Base-by-base conservation (phyloP, 179 eudicot species). In the Silene coronaria region DNA sequence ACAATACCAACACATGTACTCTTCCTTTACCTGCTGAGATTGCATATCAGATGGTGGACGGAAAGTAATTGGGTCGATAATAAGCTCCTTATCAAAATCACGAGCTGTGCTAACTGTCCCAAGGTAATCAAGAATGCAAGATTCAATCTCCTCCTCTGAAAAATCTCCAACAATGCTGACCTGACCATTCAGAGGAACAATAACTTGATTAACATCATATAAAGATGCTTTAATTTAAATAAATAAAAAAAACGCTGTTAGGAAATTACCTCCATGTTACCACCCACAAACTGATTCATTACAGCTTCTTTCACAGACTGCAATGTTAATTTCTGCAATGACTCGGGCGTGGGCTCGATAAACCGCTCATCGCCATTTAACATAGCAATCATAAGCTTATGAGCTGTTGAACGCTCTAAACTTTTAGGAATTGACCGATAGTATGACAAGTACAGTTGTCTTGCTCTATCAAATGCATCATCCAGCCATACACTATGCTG, bases 401-500 rank as follows among this genome's bases (percentile, higher is more conserved):
- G 97, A 82, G 97, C 97, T 67, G 97, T 96, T 45, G 98, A 93
- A 13, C 99, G 93, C 82, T 96, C 99, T 77, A 96, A 91, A 86
- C 99, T 96, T 86, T 96, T 93, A 27, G 99, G 99, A 74, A 96
- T 91, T 64, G 99, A 89, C 75, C 99, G 96, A 77, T 91, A 93
- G 81, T 88, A 91, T 53, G 99, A 93, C 85, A 93, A 76, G 85
- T 96, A 96, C 76, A 96, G 76, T 73, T 96, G 98, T 72, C 87
- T 90, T 75, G 99, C 97, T 83, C 99, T 88, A 81, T 96, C 99
- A 80, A 93, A 91, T 32, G 99, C 99, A 90, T 96, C 99, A 23
- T 96, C 98, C 80, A 96, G 82, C 99, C 99, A 96, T 55, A 96
- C 99, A 73, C 99, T 93, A 87, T 91, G 97, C 99, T 96, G 99